These are phyloP conservation scores for Garcia nutans DNA, from an alignment of 345 rosid genomes.

Conservation along the genomic window DNA sequence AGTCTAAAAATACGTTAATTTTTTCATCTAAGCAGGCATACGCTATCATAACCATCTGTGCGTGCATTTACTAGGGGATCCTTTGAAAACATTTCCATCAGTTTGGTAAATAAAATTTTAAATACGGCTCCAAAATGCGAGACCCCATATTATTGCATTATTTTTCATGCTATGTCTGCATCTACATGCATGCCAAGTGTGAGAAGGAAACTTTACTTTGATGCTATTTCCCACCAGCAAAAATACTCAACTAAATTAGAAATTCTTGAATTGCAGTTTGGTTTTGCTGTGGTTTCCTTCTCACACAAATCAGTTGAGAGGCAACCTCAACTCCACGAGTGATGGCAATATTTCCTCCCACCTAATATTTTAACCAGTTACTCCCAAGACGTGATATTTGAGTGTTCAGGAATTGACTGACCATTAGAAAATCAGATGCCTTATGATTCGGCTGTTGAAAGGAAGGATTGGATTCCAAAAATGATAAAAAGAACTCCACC, in stretches of 20 bases:
- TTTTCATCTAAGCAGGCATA: background rate
- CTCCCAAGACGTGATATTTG: background rate
- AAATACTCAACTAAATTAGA: background rate
- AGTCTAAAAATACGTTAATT: no score
- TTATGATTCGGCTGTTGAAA: slow-evolving; percentile 49
- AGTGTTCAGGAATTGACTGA: slow-evolving; percentile 21
- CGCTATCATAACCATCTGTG: background rate
- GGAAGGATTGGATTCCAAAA: slow-evolving; percentile 90
- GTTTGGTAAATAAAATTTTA: background rate
- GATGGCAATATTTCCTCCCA: background rate
- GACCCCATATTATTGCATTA: background rate
- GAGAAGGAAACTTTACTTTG: background rate
- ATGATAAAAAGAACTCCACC: slow-evolving; percentile 87
- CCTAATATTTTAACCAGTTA: background rate
- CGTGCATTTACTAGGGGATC: no score
- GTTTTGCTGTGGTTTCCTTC: background rate
- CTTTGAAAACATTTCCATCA: background rate
- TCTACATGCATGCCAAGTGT: background rate
- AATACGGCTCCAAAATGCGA: background rate
- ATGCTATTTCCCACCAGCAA: background rate
- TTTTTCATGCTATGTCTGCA: background rate
- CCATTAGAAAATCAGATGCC: slow-evolving; percentile 20
- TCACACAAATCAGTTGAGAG: background rate
- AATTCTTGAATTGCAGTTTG: background rate
- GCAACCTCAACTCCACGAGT: background rate